Evolutionary conservation across 2,329 filamentous ascomycete genomes (phyloP).

Genomic region (Beauveria sp.): DNA sequence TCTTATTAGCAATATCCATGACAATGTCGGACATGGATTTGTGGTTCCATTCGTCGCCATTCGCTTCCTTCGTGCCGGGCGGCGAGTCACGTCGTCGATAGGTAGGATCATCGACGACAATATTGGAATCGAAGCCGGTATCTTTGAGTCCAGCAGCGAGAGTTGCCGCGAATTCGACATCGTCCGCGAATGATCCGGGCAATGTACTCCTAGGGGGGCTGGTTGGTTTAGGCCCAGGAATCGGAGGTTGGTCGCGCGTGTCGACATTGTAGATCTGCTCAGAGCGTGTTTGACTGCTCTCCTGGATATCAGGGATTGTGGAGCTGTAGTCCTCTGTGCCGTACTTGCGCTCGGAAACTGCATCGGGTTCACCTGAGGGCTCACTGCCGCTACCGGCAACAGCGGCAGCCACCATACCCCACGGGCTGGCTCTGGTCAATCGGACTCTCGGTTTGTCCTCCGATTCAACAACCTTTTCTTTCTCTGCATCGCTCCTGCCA

Average conservation of each 20-base stretch:
- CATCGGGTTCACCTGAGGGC: conserved; percentile 26
- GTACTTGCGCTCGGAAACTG: conserved; percentile 14
- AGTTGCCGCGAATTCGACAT: conserved; percentile 62
- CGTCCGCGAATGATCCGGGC: conserved; percentile 59
- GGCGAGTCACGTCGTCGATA: conserved; percentile 59
- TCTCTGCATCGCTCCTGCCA: conserved; percentile 25
- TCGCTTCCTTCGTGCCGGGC: conserved; percentile 47
- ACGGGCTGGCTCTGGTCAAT: conserved; percentile 35
- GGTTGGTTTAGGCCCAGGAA: conserved; percentile 50
- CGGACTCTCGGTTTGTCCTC: conserved; percentile 27
- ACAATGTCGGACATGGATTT: conserved; percentile 43
- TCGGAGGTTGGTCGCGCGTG: conserved; percentile 37
- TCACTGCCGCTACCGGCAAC: conserved; percentile 35
- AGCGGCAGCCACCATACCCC: conserved; percentile 46
- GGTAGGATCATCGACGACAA: conserved; percentile 58
- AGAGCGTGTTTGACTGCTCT: conserved; percentile 15
- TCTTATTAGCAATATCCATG: conserved; percentile 33
- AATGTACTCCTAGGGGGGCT: conserved; percentile 43
- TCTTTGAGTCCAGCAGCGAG: conserved; percentile 60
- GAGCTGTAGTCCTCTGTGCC: conserved; percentile 14
- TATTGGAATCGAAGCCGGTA: conserved; percentile 63
- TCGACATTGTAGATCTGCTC: conserved; percentile 28
- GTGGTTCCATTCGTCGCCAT: conserved; percentile 35
- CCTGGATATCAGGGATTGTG: conserved; percentile 14
- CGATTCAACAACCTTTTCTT: conserved; percentile 19